Conservation (phyloP, 352 stramenopile genomes). For the Pythium vanterpoolii region DNA sequence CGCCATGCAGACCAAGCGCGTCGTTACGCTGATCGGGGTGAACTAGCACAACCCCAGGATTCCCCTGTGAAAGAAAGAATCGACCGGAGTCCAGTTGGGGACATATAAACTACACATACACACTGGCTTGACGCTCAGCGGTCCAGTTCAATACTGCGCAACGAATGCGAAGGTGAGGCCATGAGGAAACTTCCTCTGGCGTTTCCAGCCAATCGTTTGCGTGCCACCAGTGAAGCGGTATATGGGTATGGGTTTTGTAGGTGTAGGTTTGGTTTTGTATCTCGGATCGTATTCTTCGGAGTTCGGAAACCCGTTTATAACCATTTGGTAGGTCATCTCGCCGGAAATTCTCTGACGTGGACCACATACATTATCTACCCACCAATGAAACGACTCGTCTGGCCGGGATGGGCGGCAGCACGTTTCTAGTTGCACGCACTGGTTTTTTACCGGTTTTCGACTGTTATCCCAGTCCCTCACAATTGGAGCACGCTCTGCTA, state of each 20-base stretch:
- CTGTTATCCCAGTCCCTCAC: slow-evolving; percentile 5
- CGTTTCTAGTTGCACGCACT: too few relatives aligned
- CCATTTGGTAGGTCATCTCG: neutral
- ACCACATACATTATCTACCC: neutral
- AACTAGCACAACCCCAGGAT: slow-evolving; percentile 79
- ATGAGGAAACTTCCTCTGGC: neutral
- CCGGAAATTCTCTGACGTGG: slow-evolving; percentile 9
- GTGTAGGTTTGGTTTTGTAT: neutral
- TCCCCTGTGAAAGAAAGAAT: slow-evolving; percentile 84
- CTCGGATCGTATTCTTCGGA: neutral
- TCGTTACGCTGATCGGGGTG: slow-evolving; percentile 53
- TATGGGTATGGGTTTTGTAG: neutral
- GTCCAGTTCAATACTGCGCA: slow-evolving; percentile 8
- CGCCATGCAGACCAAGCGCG: neutral
- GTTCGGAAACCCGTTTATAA: neutral
- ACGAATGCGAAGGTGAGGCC: neutral
- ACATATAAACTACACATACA: slow-evolving; percentile 9
- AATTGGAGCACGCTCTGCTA: neutral
- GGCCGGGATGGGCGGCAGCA: neutral
- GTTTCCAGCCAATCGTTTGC: slow-evolving; percentile 1
- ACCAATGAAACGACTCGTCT: neutral
- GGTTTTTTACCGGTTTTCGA: slow-evolving; percentile 6
- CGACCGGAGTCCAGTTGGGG: slow-evolving; percentile 73
- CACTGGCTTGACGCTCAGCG: neutral
- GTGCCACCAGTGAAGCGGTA: slow-evolving; percentile 2